These are phyloP conservation scores for Fusarium siculi DNA, from an alignment of 2,329 filamentous ascomycete species.

Conservation along the genomic window DNA sequence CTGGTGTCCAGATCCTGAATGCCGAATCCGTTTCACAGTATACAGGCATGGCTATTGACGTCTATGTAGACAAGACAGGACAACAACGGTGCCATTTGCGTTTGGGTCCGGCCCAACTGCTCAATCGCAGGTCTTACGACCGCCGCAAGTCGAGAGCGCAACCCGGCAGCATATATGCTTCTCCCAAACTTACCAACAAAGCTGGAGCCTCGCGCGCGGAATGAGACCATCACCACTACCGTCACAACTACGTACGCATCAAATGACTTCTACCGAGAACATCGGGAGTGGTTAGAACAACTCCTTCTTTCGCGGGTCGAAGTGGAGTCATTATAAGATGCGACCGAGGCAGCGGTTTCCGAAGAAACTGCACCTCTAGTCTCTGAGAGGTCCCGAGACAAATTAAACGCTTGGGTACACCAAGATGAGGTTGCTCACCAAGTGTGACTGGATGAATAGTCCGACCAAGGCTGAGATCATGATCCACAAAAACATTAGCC, in stretches of 20 bases:
- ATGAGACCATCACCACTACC: neutral
- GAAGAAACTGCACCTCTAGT: neutral
- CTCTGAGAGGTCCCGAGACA: neutral
- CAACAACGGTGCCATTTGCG: neutral
- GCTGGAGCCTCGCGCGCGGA: neutral
- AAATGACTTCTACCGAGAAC: neutral
- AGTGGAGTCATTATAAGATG: fast-evolving
- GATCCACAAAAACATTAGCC: neutral
- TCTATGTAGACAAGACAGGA: neutral
- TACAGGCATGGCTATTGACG: neutral
- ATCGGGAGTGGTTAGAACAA: neutral
- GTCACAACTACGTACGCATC: neutral
- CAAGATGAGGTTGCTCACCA: neutral
- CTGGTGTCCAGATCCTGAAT: neutral
- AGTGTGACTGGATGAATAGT: neutral
- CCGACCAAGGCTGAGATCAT: neutral
- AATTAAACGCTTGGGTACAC: neutral
- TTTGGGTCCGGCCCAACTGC: neutral
- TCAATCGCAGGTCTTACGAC: neutral
- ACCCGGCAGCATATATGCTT: neutral
- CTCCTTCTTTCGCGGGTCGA: neutral
- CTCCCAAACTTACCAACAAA: neutral
- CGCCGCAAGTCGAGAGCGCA: neutral
- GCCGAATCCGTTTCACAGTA: neutral
- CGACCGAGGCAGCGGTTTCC: fast-evolving